phyloP scores from a whole-genome alignment of 2,329 filamentous ascomycete species.

The Arthrobotrys conoides region DNA sequence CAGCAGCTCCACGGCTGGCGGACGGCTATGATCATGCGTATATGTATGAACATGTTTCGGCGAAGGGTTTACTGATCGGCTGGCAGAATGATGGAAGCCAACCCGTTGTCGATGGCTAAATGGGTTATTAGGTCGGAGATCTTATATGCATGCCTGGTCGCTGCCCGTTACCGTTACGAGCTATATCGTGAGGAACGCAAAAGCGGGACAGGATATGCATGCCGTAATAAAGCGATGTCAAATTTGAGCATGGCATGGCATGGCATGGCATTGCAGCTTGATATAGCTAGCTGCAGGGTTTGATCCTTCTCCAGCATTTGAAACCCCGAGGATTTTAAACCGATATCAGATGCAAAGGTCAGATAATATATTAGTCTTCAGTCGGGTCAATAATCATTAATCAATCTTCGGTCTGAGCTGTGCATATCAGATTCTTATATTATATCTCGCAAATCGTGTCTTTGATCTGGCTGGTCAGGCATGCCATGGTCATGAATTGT shows the following conservation, averaged over 20 bases:
- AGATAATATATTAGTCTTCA: neutral
- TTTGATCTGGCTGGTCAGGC: neutral
- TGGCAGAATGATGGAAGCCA: slow-evolving; percentile 33
- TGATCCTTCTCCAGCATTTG: neutral
- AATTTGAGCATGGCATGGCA: slow-evolving; percentile 20
- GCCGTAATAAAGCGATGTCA: slow-evolving; percentile 44
- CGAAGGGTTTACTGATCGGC: slow-evolving; percentile 32
- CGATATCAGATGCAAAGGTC: slow-evolving; percentile 3
- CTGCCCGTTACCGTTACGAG: neutral
- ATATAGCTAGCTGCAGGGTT: slow-evolving; percentile 28
- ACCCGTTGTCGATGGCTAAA: slow-evolving; percentile 37
- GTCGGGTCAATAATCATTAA: neutral
- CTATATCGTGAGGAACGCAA: slow-evolving; percentile 2
- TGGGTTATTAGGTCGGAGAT: slow-evolving; percentile 42
- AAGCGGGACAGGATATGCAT: slow-evolving; percentile 29
- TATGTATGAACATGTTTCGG: slow-evolving; percentile 9
- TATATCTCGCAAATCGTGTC: neutral
- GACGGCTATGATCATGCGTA: neutral
- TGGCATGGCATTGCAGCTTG: slow-evolving; percentile 30
- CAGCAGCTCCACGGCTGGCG: neutral
- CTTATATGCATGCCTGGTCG: slow-evolving; percentile 41
- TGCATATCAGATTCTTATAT: slow-evolving; percentile 10
- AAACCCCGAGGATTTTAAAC: slow-evolving; percentile 2
- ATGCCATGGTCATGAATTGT: neutral
- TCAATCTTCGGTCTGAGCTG: slow-evolving; percentile 3